These are phyloP conservation scores for Casuarina glauca DNA, from an alignment of 306 rosid genomes.

Conservation along the genomic window DNA sequence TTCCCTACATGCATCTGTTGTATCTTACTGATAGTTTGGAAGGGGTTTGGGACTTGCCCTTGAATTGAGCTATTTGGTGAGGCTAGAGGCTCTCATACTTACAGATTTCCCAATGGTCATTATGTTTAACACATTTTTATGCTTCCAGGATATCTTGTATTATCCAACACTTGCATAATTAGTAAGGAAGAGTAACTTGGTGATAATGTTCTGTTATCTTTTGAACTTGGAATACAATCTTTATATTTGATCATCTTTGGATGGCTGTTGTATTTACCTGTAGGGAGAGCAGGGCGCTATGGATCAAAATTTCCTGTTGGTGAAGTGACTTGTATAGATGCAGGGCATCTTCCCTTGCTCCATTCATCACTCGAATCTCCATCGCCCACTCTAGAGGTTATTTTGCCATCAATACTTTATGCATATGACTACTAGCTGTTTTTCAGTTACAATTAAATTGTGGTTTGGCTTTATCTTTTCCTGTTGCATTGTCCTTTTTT, in stretches of 20 bases:
- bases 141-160: not conserved
- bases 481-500: slow-evolving; percentile 22
- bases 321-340: slow-evolving; percentile 81
- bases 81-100: not conserved
- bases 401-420: slow-evolving; percentile 15
- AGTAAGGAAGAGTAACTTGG: not conserved
- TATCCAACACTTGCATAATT: not conserved
- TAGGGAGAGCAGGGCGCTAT: slow-evolving; percentile 98
- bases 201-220: not conserved
- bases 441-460: not conserved
- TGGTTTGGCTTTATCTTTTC: slow-evolving; percentile 17
- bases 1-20: not conserved
- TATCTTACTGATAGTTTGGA: not conserved
- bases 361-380: slow-evolving; percentile 72
- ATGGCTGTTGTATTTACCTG: slow-evolving; percentile 35
- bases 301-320: slow-evolving; percentile 82
- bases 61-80: not conserved
- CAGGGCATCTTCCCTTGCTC: slow-evolving; percentile 69
- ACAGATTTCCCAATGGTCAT: not conserved
- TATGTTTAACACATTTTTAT: not conserved
- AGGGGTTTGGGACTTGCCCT: not conserved
- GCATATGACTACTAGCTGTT: slow-evolving; percentile 5
- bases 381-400: slow-evolving; percentile 82
- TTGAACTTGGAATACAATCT: not conserved
- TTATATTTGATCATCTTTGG: slow-evolving; percentile 8